A percentile compares a stretch with the other conserved stretches of the same genome.
Conservation (phyloP, 495 filamentous ascomycete species). For the Aspergillus saccharolyticus region DNA sequence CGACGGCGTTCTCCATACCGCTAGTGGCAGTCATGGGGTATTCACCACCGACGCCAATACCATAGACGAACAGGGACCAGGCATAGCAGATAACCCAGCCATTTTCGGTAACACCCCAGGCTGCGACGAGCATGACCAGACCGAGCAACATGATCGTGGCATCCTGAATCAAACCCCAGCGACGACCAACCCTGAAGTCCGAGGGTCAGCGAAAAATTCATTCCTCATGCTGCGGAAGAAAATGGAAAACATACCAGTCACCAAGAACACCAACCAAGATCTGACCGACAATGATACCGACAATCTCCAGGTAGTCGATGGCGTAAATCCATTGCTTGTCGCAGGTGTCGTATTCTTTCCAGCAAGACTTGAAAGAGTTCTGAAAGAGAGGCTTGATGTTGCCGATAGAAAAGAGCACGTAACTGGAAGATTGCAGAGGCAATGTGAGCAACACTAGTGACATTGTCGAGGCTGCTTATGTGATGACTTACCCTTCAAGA, state of each 20-base stretch:
- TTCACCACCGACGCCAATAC: constrained; percentile 85
- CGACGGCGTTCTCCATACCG: constrained; percentile 86
- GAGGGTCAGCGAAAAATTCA: constrained; percentile 1
- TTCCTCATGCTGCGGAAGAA: neutral
- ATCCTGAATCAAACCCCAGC: constrained; percentile 90
- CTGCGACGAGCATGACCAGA: constrained; percentile 77
- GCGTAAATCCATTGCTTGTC: constrained; percentile 68
- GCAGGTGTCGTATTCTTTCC: constrained; percentile 60
- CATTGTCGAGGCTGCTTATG: neutral
- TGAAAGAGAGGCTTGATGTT: constrained; percentile 75
- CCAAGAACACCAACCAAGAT: constrained; percentile 63
- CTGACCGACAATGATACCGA: constrained; percentile 86
- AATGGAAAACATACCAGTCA: constrained; percentile 43
- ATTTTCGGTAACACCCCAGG: constrained; percentile 76
- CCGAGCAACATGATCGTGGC: constrained; percentile 89
- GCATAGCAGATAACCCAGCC: constrained; percentile 93
- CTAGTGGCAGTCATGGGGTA: constrained; percentile 96
- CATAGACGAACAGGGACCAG: constrained; percentile 86
- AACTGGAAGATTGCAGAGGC: constrained; percentile 34
- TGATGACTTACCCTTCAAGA: constrained; percentile 63
- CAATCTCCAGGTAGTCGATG: constrained; percentile 79
- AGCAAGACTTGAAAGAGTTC: constrained; percentile 65
- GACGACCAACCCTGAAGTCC: constrained; percentile 64
- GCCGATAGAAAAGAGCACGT: constrained; percentile 92
- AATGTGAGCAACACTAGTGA: constrained; percentile 4